Conservation (phyloP, 345 rosid genomes). For the Populus alba region DNA sequence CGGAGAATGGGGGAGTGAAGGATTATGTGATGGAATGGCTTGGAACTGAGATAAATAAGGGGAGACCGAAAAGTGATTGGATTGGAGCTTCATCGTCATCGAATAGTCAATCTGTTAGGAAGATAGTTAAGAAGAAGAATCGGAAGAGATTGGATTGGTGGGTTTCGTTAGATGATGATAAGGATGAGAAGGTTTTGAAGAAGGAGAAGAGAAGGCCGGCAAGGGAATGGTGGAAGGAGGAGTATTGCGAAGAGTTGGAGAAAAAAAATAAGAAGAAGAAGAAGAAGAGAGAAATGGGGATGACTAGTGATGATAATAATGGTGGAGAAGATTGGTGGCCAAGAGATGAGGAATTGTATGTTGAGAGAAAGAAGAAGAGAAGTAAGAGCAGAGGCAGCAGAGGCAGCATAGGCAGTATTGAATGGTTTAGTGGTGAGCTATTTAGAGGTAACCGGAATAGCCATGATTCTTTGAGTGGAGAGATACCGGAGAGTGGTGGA, state of each 20-base stretch:
- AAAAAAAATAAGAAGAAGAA: conserved; percentile 63
- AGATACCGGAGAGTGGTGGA: conserved; percentile 70
- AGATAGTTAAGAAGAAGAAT: conserved; percentile 47
- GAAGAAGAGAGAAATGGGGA: conserved; percentile 36
- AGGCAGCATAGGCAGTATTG: conserved; percentile 75
- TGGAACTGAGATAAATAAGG: conserved; percentile 76
- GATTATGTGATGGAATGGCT: conserved; percentile 95
- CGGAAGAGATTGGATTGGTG: conserved; percentile 81
- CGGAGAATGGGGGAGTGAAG: conserved; percentile 52
- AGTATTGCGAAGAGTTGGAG: conserved; percentile 74
- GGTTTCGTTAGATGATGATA: conserved; percentile 72
- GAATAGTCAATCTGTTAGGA: conserved; percentile 16
- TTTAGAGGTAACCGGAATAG: conserved; percentile 53
- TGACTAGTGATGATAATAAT: conserved; percentile 28
- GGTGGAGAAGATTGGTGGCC: conserved; percentile 62
- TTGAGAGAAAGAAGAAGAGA: conserved; percentile 53
- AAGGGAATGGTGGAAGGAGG: conserved; percentile 98
- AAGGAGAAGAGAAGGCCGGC: conserved; percentile 68
- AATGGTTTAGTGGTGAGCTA: conserved; percentile 81
- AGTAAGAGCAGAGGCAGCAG: conserved; percentile 45
- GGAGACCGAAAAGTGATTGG: conserved; percentile 78
- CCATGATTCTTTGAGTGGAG: conserved; percentile 66
- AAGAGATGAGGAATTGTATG: conserved; percentile 45
- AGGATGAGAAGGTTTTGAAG: conserved; percentile 43
- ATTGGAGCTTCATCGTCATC: conserved; percentile 41